Base-by-base conservation (phyloP, 768 basidiomycete genomes). In the Mycena galericulata region DNA sequence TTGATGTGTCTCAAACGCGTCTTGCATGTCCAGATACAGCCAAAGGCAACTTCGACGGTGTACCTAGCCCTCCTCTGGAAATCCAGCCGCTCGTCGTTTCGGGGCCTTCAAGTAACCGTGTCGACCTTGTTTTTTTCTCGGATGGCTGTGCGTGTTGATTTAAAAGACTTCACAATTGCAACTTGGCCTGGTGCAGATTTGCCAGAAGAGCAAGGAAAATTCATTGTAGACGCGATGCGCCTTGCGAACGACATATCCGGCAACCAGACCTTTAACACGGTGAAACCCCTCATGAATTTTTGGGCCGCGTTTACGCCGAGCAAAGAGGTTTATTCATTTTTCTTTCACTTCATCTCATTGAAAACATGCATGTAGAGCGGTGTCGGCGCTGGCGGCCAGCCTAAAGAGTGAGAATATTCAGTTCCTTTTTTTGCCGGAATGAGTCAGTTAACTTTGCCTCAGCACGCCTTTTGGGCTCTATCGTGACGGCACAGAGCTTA, bases 281-380 rank as follows among this genome's bases (percentile, higher is more conserved):
- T 95, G 22, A 87, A 86, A 71, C 92, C 92, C 3, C 79, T 94
- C 50, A 79, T 94, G 70, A 94, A 94, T 74, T 92, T 94, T 70
- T 95, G 92, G 91, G 92, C 90, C 7, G 91, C 90, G 0, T 94
- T 92, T 70, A 82, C 90, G 22, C 89, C 93, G 0, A 94, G 93
- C 75, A 84, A 84, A 67, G 91, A 93, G 84, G 93, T 91, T 38
- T 64, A 34, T 29, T 29, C n/a, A 34, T 7, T 58, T 46, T 40
- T 11, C 40, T 34, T 63, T 34, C 29, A 4, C 8, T n/a, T 20
- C 27, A 46, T 26, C 15, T n/a, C 17, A 47, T n/a, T 61, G 50
- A 36, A 34, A 10, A 29, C 6, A 24, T 27, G 30, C 43, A 65
- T 20, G 22, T 73, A 91, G 92, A 92, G 90, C 65, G 93, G 93